These are phyloP conservation scores for Saxophila tyrrhenica DNA, from an alignment of 495 filamentous ascomycete genomes.

Conservation along the genomic window DNA sequence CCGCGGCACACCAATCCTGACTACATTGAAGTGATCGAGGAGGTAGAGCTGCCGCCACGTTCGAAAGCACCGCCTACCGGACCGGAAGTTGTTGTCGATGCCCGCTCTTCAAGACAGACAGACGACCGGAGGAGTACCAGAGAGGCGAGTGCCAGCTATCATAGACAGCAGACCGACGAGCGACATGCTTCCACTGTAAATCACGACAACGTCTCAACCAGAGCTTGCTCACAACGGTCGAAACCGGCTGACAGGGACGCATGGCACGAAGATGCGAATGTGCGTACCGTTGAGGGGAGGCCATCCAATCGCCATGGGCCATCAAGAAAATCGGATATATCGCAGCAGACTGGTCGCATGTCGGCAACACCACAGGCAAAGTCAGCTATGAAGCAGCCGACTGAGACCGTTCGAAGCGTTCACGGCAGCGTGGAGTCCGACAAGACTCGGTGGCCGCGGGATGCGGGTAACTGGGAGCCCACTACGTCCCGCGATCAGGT, in stretches of 20 bases:
- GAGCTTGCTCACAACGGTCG: too few species aligned
- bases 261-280: not conserved
- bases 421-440: not conserved
- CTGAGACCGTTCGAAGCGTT: not conserved
- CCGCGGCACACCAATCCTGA: not conserved
- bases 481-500: not conserved
- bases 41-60: not conserved
- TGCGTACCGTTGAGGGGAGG: not conserved
- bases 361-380: not conserved
- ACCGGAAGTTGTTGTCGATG: too few species aligned
- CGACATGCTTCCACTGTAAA: too few species aligned
- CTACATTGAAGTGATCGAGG: not conserved
- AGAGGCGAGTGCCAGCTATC: too few species aligned
- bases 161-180: too few species aligned
- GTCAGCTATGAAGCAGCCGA: not conserved
- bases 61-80: too few species aligned
- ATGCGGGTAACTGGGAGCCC: not conserved
- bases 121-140: too few species aligned
- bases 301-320: not conserved
- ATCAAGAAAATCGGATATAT: not conserved
- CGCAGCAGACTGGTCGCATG: not conserved
- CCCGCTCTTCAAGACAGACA: too few species aligned
- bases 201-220: too few species aligned
- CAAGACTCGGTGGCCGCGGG: constrained; percentile 1
- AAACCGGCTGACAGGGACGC: not conserved